These are phyloP conservation scores for Cubamyces sp. DNA, from an alignment of 768 basidiomycete genomes.

Conservation along the genomic window DNA sequence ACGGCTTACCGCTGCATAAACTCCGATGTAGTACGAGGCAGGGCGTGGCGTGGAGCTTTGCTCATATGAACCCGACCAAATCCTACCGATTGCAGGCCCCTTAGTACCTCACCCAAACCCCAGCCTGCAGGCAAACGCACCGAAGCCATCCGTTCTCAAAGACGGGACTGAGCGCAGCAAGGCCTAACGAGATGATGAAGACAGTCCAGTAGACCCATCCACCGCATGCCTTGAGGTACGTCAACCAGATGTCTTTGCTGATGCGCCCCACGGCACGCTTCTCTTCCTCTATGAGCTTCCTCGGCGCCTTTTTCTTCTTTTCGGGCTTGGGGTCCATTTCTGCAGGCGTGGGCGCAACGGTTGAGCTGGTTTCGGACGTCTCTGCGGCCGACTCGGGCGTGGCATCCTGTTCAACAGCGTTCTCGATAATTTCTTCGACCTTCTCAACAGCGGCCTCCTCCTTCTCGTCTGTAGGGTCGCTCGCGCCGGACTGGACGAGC, in stretches of 20 bases:
- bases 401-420: slow-evolving; percentile 22
- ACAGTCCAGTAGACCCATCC: slow-evolving; percentile 43
- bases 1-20: slow-evolving; percentile 67
- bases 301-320: slow-evolving; percentile 55
- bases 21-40: slow-evolving; percentile 60
- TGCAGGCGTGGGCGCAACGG: slow-evolving; percentile 40
- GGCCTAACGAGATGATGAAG: slow-evolving; percentile 39
- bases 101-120: slow-evolving; percentile 27
- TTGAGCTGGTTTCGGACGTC: slow-evolving; percentile 48
- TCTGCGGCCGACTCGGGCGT: slow-evolving; percentile 27
- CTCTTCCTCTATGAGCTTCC: slow-evolving; percentile 81
- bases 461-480: slow-evolving; percentile 47
- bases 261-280: slow-evolving; percentile 53
- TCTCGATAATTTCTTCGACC: slow-evolving; percentile 39
- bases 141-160: slow-evolving; percentile 53
- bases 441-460: slow-evolving; percentile 44
- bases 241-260: slow-evolving; percentile 47
- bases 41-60: slow-evolving; percentile 27
- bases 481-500: slow-evolving; percentile 61
- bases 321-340: slow-evolving; percentile 34
- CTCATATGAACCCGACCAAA: slow-evolving; percentile 45
- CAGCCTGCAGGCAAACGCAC: slow-evolving; percentile 25
- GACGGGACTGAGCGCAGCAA: slow-evolving; percentile 48
- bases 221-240: slow-evolving; percentile 47
- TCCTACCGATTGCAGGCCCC: slow-evolving; percentile 20